Evolutionary conservation across 2,329 filamentous ascomycete species (phyloP).

Genomic region (Pseudomassariella vexata): DNA sequence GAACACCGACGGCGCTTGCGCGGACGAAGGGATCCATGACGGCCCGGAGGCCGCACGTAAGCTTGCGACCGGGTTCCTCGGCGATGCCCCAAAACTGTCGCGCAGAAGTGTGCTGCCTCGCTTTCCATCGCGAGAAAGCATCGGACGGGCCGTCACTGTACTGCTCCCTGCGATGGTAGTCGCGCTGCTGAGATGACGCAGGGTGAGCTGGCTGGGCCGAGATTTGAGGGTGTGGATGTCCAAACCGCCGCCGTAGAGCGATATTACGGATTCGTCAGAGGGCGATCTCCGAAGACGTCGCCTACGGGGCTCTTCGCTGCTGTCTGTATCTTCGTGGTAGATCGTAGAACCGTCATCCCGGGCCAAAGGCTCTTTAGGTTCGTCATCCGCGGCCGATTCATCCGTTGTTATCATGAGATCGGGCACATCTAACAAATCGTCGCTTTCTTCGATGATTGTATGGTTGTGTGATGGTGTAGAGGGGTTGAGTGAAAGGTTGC

Average conservation of each 20-base stretch:
- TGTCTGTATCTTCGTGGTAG: constrained; percentile 17
- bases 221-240: constrained; percentile 81
- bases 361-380: constrained; percentile 12
- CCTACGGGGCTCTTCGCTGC: constrained; percentile 30
- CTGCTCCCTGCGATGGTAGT: constrained; percentile 52
- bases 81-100: constrained; percentile 34
- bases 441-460: constrained; percentile 23
- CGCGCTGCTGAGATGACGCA: constrained; percentile 45
- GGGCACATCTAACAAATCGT: constrained; percentile 24
- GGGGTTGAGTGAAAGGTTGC: constrained; percentile 16
- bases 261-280: constrained; percentile 87
- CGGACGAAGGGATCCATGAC: constrained; percentile 12
- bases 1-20: constrained; percentile 22
- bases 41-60: constrained; percentile 24
- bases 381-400: constrained; percentile 27
- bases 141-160: constrained; percentile 54
- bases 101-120: constrained; percentile 52
- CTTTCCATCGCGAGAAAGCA: constrained; percentile 42
- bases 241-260: constrained; percentile 76
- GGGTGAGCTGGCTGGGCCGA: constrained; percentile 68
- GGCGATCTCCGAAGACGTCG: constrained; percentile 55
- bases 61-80: constrained; percentile 25
- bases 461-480: constrained; percentile 17
- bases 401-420: constrained; percentile 26
- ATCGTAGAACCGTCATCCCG: constrained; percentile 22